Evolutionary conservation across 768 basidiomycete genomes (phyloP).

Genomic region (Mycena galopus): DNA sequence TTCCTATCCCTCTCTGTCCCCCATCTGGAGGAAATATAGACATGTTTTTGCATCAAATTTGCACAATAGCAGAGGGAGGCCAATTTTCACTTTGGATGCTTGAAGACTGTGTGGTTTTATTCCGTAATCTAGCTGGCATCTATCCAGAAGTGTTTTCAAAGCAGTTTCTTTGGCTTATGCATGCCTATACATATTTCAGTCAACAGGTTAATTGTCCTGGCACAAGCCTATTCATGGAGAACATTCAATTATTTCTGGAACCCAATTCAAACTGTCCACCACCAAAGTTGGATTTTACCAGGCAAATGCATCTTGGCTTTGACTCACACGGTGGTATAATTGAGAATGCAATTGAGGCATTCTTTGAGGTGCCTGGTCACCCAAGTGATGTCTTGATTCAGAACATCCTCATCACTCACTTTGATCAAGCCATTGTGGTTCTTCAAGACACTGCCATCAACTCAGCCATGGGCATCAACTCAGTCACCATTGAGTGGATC

Average conservation of each 20-base stretch:
- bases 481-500: neutral
- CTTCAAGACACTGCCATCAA: neutral
- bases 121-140: neutral
- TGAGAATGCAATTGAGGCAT: neutral
- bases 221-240: neutral
- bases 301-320: neutral
- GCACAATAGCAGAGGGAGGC: conserved; percentile 1
- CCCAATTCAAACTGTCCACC: neutral
- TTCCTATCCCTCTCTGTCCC: no score
- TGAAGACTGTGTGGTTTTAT: neutral
- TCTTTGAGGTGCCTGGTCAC: neutral
- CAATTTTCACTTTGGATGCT: neutral
- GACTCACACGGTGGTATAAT: neutral
- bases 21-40: conserved; percentile 6
- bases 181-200: conserved; percentile 11
- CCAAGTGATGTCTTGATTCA: neutral
- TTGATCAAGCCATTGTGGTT: neutral
- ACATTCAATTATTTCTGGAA: conserved; percentile 5
- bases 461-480: neutral
- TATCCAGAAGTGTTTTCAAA: neutral
- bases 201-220: neutral
- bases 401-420: neutral
- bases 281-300: neutral
- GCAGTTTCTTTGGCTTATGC: conserved; percentile 16
- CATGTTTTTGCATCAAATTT: neutral